These are phyloP conservation scores for Podila epicladia DNA, from an alignment of 192 early-diverging fungal genomes.

Conservation along the genomic window DNA sequence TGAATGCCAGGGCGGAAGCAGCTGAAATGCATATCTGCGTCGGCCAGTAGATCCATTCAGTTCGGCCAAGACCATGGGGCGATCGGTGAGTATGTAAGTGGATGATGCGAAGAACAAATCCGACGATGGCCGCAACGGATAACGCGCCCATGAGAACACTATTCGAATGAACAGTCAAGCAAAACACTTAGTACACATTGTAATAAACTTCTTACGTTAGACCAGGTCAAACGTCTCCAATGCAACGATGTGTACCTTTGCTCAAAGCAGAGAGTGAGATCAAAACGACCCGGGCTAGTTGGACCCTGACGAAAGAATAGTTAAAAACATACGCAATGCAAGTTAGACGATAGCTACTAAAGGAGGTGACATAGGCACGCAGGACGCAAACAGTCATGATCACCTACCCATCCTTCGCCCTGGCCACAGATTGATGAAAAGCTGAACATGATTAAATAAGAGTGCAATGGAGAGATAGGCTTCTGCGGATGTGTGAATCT, in stretches of 20 bases:
- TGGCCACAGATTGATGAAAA: slow-evolving; percentile 4
- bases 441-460: background rate
- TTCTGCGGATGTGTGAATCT: background rate
- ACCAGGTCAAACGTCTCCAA: background rate
- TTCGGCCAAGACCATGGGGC: slow-evolving; percentile 23
- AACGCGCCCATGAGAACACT: slow-evolving; percentile 9
- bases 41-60: slow-evolving; percentile 32
- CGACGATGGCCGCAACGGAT: background rate
- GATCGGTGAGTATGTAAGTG: slow-evolving; percentile 6
- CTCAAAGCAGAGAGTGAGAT: slow-evolving; percentile 32
- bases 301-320: slow-evolving; percentile 9
- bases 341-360: too few species aligned
- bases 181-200: too few species aligned
- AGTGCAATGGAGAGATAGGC: background rate
- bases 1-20: background rate
- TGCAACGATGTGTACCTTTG: slow-evolving; percentile 13
- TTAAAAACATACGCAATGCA: background rate
- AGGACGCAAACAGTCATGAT: background rate
- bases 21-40: slow-evolving; percentile 11
- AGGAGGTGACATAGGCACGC: too few species aligned
- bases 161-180: background rate
- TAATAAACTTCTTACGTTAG: background rate
- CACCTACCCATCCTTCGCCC: slow-evolving; percentile 16
- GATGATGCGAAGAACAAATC: slow-evolving; percentile 7
- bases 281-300: slow-evolving; percentile 19